phyloP scores from a whole-genome alignment of 23 red algal species.

The Gracilaria domingensis region DNA sequence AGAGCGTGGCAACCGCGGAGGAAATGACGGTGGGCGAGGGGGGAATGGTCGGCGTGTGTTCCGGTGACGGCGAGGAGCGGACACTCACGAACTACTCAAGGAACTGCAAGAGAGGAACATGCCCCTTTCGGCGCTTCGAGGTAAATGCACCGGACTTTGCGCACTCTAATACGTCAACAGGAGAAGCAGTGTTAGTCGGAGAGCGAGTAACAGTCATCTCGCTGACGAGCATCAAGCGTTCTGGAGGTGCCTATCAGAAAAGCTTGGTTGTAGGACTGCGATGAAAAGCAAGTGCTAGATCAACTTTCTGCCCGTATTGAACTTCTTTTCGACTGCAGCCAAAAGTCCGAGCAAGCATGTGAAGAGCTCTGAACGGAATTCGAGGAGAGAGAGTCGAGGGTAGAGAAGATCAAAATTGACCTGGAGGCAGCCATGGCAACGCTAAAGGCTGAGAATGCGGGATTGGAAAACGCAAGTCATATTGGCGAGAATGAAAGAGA shows the following conservation, averaged over 20 bases:
- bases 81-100: constrained; percentile 27
- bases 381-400: constrained; percentile 14
- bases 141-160: constrained; percentile 4
- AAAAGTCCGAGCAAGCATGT: constrained; percentile 27
- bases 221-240: constrained; percentile 47
- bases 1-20: not conserved
- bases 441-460: constrained; percentile 58
- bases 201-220: not conserved
- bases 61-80: not conserved
- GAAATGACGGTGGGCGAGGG: not conserved
- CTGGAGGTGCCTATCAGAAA: constrained; percentile 62
- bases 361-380: constrained; percentile 51
- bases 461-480: constrained; percentile 38
- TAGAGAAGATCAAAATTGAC: constrained; percentile 42
- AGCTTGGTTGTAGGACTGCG: constrained; percentile 29
- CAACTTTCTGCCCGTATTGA: constrained; percentile 54
- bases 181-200: not conserved
- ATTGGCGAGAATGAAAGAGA: constrained; percentile 39
- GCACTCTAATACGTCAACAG: constrained; percentile 10
- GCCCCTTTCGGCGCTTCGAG: not conserved
- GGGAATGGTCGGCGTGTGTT: not conserved
- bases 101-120: constrained; percentile 15
- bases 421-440: constrained; percentile 58
- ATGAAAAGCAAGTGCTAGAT: constrained; percentile 37
- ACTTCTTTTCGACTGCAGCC: constrained; percentile 17